These are phyloP conservation scores for Leccinum sublutescens DNA, from an alignment of 768 basidiomycete species.

Conservation along the genomic window DNA sequence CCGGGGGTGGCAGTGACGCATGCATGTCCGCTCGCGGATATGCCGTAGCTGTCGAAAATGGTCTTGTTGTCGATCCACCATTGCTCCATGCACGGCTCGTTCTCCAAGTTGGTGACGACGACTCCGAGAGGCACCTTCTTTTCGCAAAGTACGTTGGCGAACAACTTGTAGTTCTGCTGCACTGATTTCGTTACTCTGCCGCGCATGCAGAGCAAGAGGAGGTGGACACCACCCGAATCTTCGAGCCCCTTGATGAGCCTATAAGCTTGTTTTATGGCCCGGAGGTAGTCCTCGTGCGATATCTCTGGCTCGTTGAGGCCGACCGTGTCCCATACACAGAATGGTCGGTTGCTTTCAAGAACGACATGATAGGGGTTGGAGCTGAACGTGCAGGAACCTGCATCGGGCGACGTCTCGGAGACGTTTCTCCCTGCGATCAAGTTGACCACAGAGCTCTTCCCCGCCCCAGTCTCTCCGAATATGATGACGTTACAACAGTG, in stretches of 20 bases:
- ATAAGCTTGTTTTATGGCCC: slow-evolving; percentile 31
- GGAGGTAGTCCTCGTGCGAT: slow-evolving; percentile 17
- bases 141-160: slow-evolving; percentile 39
- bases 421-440: slow-evolving; percentile 31
- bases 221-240: slow-evolving; percentile 34
- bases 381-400: slow-evolving; percentile 36
- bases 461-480: slow-evolving; percentile 29
- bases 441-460: slow-evolving; percentile 45
- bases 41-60: slow-evolving; percentile 29
- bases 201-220: slow-evolving; percentile 41
- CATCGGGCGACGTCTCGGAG: slow-evolving; percentile 33
- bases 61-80: slow-evolving; percentile 41
- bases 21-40: slow-evolving; percentile 35
- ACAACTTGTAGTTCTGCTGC: slow-evolving; percentile 39
- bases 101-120: slow-evolving; percentile 41
- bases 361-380: slow-evolving; percentile 24
- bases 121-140: slow-evolving; percentile 37
- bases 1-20: slow-evolving; percentile 40
- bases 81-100: slow-evolving; percentile 30
- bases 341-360: slow-evolving; percentile 15
- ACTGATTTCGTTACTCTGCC: slow-evolving; percentile 37
- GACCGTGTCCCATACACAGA: slow-evolving; percentile 32
- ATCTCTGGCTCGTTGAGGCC: slow-evolving; percentile 32
- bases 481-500: slow-evolving; percentile 23
- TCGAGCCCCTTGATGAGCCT: slow-evolving; percentile 34